phyloP scores from a whole-genome alignment of 352 stramenopile species.

The Globisporangium recalcitrans region DNA sequence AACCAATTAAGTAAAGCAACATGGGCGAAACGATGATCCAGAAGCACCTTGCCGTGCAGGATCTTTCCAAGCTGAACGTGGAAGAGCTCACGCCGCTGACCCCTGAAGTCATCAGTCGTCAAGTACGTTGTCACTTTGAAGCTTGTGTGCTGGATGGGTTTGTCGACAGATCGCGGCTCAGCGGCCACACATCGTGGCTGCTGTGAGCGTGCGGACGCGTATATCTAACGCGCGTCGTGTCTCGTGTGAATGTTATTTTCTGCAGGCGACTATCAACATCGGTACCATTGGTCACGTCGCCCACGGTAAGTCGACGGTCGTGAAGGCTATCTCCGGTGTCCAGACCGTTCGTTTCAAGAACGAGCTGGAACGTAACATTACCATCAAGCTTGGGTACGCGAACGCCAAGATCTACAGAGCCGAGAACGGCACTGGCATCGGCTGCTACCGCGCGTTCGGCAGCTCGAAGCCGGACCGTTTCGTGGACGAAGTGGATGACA shows the following conservation, averaged over 20 bases:
- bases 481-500: slow-evolving; percentile 82
- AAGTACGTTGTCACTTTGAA: slow-evolving; percentile 22
- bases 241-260: not conserved
- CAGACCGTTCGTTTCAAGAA: slow-evolving; percentile 98
- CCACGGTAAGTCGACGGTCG: slow-evolving; percentile 99
- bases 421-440: slow-evolving; percentile 75
- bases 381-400: slow-evolving; percentile 99
- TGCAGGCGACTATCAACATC: slow-evolving; percentile 99
- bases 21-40: slow-evolving; percentile 67
- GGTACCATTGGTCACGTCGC: slow-evolving; percentile 99
- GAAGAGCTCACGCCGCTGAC: slow-evolving; percentile 96
- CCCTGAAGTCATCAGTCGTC: slow-evolving; percentile 95
- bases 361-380: slow-evolving; percentile 99
- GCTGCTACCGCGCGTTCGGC: slow-evolving; percentile 86
- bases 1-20: slow-evolving; percentile 4
- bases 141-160: not conserved
- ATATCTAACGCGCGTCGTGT: not conserved
- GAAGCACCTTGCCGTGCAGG: slow-evolving; percentile 88
- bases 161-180: not conserved
- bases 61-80: slow-evolving; percentile 94
- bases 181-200: not conserved
- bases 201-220: not conserved
- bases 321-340: slow-evolving; percentile 99
- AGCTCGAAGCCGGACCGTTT: slow-evolving; percentile 87
- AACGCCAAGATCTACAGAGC: slow-evolving; percentile 99